Base-by-base conservation (phyloP, 768 basidiomycete genomes). In the Agrocybe chaxingu region DNA sequence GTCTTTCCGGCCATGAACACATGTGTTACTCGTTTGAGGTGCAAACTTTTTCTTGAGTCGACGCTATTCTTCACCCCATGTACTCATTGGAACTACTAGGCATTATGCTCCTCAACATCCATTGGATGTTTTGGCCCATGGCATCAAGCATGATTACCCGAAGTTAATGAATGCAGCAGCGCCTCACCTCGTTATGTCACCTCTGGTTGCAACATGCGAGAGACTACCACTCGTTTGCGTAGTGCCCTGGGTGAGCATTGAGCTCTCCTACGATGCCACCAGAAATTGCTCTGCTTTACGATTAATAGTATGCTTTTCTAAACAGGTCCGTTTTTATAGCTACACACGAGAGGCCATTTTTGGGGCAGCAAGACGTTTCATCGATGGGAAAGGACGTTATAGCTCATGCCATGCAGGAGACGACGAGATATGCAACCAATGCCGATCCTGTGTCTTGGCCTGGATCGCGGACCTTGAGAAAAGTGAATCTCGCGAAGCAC, bases 71-170 rank as follows among this genome's bases (percentile, higher is more conserved):
- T 29, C 11, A 8, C 13, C 29, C 10, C 37, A 13, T 46, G 35
- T 4, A 11, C 30, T 16, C 10, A 32, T 16, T 35, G n/a, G 13
- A 31, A 6, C 16, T 5, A 29, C 45, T 24, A 51, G 48, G 16
- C 9, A 39, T 8, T 54, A 47, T 41, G 11, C 51, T 6, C 40
- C 54, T 19, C 3, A 12, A 16, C 54, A 62, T 24, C 45, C 41
- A 3, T 12, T 35, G 8, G 43, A 52, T 6, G 43, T 55, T 6
- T 41, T 58, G 4, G 18, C 18, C 7, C 42, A 55, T 34, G 58
- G 51, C 2, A 32, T 54, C 35, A 55, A 55, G 34, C 56, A 60
- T 39, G 52, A 53, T 12, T 57, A 57, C 19, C 48, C 58, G 4
- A 24, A 45, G 4, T 10, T 60, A 11, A 35, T 56, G 2, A 49